Evolutionary conservation across 805 yeast species (phyloP).

Genomic region (Metschnikowia proteae): DNA sequence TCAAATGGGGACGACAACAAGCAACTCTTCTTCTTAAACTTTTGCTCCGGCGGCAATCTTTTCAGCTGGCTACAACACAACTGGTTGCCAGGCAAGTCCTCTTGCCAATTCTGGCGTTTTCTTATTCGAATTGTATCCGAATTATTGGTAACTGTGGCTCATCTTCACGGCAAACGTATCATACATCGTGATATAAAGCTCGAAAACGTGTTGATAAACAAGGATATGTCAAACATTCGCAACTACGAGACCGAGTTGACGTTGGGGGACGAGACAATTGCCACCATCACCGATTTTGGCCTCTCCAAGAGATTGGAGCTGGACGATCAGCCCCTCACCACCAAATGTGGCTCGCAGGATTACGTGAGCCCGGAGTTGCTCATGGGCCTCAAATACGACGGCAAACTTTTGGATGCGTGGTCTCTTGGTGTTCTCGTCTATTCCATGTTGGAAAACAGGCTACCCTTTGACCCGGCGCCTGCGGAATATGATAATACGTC

Average conservation of each 20-base stretch:
- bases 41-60: constrained; percentile 81
- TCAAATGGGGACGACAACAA: constrained; percentile 21
- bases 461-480: constrained; percentile 91
- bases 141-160: constrained; percentile 59
- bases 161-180: constrained; percentile 62
- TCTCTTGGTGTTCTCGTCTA: constrained; percentile 90
- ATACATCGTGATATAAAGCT: constrained; percentile 91
- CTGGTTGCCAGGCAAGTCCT: constrained; percentile 10
- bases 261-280: constrained; percentile 30
- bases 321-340: constrained; percentile 60
- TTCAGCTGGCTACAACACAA: constrained; percentile 52
- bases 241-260: constrained; percentile 8
- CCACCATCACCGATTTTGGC: constrained; percentile 84
- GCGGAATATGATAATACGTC: constrained; percentile 30
- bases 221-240: constrained; percentile 1
- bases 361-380: constrained; percentile 93
- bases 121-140: constrained; percentile 68
- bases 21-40: constrained; percentile 61
- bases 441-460: constrained; percentile 74
- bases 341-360: constrained; percentile 95
- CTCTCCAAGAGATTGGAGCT: constrained; percentile 67
- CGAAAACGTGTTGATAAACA: constrained; percentile 68
- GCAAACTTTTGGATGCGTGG: constrained; percentile 91
- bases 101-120: constrained; percentile 40
- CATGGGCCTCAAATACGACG: constrained; percentile 89